Evolutionary conservation across 805 yeast species (phyloP).

Genomic region (Candida piceae): DNA sequence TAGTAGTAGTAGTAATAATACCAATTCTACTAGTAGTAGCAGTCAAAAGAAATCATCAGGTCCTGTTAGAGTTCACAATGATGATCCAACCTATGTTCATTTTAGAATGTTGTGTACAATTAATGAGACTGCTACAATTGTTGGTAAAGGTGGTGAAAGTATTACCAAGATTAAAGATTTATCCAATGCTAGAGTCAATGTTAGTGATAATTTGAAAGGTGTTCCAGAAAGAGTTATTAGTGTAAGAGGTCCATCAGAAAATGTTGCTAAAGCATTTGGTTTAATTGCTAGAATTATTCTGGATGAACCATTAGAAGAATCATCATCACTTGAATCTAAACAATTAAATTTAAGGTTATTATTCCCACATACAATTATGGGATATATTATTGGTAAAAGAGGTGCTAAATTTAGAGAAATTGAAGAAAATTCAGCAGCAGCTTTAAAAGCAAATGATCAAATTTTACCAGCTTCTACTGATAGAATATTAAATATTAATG

Average conservation of each 20-base stretch:
- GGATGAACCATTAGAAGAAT: constrained; percentile 61
- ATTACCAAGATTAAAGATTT: constrained; percentile 59
- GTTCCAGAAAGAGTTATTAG: constrained; percentile 71
- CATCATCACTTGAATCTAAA: constrained; percentile 51
- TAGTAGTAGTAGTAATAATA: too few species aligned
- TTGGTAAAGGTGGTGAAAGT: constrained; percentile 77
- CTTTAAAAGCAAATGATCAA: constrained; percentile 66
- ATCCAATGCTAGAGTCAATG: constrained; percentile 61
- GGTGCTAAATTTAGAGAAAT: constrained; percentile 74
- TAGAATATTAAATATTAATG: constrained; percentile 61
- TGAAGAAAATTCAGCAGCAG: constrained; percentile 77
- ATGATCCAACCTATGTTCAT: constrained; percentile 58
- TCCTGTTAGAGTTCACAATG: constrained; percentile 26
- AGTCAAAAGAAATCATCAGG: constrained; percentile 8
- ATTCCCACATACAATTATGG: constrained; percentile 76
- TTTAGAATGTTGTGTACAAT: constrained; percentile 72
- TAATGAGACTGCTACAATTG: constrained; percentile 69
- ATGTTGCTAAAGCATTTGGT: constrained; percentile 80
- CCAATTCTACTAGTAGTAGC: too few species aligned
- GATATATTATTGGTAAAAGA: constrained; percentile 73
- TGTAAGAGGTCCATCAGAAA: constrained; percentile 69
- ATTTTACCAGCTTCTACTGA: constrained; percentile 75
- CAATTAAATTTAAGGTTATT: constrained; percentile 55
- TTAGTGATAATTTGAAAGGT: constrained; percentile 66
- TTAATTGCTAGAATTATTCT: constrained; percentile 60